Percentiles rank a stretch among this genome's conserved stretches.
These are phyloP conservation scores for Eucalyptus urophylla DNA, from an alignment of 345 rosid genomes.

Conservation along the genomic window DNA sequence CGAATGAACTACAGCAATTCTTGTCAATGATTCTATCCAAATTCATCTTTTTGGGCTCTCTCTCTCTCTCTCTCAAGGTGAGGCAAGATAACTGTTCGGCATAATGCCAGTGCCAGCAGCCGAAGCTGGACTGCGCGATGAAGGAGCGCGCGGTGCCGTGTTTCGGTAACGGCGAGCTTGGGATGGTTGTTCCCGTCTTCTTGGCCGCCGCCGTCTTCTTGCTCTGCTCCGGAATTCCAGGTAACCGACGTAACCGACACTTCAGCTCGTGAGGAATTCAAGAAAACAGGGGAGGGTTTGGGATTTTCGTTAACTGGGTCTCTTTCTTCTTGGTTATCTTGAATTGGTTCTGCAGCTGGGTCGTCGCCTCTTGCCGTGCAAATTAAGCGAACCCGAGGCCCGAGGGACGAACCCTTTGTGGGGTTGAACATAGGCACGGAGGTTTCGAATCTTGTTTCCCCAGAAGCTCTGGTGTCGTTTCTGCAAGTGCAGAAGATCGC, in stretches of 20 bases:
- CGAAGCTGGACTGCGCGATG: background rate
- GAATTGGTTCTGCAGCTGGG: conserved; percentile 34
- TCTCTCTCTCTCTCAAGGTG: background rate
- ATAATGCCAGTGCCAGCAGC: background rate
- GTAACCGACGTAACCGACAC: background rate
- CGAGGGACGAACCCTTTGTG: conserved; percentile 55
- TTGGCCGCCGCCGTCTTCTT: background rate
- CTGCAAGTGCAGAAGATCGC: conserved; percentile 61
- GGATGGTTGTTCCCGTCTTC: background rate
- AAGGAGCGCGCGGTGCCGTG: background rate
- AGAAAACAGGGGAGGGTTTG: background rate
- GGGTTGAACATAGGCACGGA: conserved; percentile 88
- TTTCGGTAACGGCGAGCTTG: background rate
- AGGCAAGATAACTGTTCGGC: background rate
- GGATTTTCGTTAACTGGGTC: background rate
- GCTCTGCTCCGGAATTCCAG: background rate
- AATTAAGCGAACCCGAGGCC: conserved; percentile 3
- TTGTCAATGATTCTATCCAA: background rate
- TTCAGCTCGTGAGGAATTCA: background rate
- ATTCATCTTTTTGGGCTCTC: no score
- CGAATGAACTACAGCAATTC: background rate
- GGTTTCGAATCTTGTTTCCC: conserved; percentile 37
- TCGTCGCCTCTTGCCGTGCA: conserved; percentile 67
- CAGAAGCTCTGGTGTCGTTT: conserved; percentile 48
- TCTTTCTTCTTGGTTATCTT: background rate